A percentile compares a stretch with the other conserved stretches of the same genome.
Conservation (phyloP, 2,329 filamentous ascomycete species). For the Exophiala alcalophila region DNA sequence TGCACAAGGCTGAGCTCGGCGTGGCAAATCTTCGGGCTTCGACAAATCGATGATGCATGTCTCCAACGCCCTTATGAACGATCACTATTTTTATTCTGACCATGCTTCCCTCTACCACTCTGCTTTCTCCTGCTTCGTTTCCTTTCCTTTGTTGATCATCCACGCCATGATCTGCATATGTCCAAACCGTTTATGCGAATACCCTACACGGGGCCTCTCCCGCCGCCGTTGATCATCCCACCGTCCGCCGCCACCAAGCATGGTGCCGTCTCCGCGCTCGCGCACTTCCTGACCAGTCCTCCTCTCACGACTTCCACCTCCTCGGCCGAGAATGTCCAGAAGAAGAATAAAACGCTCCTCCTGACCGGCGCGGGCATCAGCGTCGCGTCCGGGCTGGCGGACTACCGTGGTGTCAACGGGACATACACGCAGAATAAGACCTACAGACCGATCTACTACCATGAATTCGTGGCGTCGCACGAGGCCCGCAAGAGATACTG, state of each 20-base stretch:
- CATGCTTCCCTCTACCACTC: no score
- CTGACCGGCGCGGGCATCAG: conserved; percentile 87
- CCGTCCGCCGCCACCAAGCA: conserved; percentile 64
- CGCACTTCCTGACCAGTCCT: conserved; percentile 64
- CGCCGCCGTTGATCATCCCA: conserved; percentile 72
- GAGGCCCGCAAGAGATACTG: conserved; percentile 90
- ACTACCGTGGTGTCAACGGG: conserved; percentile 85
- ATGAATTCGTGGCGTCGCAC: conserved; percentile 80
- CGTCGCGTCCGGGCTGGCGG: conserved; percentile 85
- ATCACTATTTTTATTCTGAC: no score
- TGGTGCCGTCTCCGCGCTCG: conserved; percentile 74
- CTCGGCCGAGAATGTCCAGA: conserved; percentile 47
- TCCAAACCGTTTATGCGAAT: conserved; percentile 77
- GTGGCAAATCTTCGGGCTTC: no score
- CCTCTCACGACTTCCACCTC: conserved; percentile 39
- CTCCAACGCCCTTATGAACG: no score
- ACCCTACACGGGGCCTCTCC: conserved; percentile 81
- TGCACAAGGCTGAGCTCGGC: no score
- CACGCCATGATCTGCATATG: conserved; percentile 49
- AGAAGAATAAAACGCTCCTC: conserved; percentile 51
- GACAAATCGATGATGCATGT: no score
- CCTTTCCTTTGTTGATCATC: conserved; percentile 4
- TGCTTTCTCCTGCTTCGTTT: conserved; percentile 2
- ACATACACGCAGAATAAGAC: conserved; percentile 90
- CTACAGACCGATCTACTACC: conserved; percentile 88